Base-by-base conservation (phyloP, 2,329 filamentous ascomycete species). In the Ceratocystis lukuohia region DNA sequence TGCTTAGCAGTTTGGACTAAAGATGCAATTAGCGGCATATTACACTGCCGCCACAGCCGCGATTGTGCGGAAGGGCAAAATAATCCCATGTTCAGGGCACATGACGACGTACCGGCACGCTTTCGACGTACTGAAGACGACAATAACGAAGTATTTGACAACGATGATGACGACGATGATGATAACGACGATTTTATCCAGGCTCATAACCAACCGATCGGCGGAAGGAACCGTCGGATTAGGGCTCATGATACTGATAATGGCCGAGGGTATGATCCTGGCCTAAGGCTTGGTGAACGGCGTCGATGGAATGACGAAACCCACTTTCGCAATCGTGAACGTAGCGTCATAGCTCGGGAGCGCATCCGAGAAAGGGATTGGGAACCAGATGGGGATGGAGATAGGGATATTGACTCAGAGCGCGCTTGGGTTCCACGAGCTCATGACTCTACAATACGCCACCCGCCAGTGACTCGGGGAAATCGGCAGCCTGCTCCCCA, bases 1-100 rank as follows among this genome's bases (percentile, higher is more conserved):
- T 78, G 76, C 68, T 70, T 71, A 7, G 73, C 69, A 0, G 64
- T 70, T 2, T 77, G 73, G 65, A 70, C 71, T 33, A 68, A 66
- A 45, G 71, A 73, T 62, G 50, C 68, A 3, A 46, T 64, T 3
- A 57, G 61, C n/a, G 62, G 62, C 17, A 59, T 64, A 25, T 37
- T 45, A 30, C 61, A 64, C 28, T 64, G 61, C 46, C 50, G 41
- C 17, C 66, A 67, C 37, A 22, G 28, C 4, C 50, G 37, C 2
- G 61, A 41, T 3, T 67, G 66, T n/a, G 41, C 46, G 5, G 66
- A 67, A 17, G 66, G 44, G 22, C 25, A 30, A 12, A 46, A 46
- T 25, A 63, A 48, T 63, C 61, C 61, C 41, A 63, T 63, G 61
- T 63, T 48, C 33, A 50, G 61, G 20, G 44, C 61, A 30, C 61